A percentile compares a stretch with the other conserved stretches of the same genome.
phyloP scores from a whole-genome alignment of 1,284 basidiomycete genomes.

The Salmacisia buchloeana region DNA sequence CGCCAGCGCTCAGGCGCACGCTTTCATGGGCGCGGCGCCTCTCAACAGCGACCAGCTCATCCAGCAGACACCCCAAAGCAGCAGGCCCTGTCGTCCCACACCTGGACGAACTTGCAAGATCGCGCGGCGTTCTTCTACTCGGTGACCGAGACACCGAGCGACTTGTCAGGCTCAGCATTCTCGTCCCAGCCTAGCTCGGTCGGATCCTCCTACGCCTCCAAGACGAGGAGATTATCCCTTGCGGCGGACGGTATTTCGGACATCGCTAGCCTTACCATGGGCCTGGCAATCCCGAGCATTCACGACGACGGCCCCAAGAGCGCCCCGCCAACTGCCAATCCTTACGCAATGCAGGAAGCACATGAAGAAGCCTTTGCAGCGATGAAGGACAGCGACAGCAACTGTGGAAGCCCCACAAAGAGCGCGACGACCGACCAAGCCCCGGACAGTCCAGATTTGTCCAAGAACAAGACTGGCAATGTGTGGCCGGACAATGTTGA shows the following conservation, averaged over 20 bases:
- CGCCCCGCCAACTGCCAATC: slow-evolving; percentile 24
- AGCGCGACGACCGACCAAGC: slow-evolving; percentile 1
- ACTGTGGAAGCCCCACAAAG: neutral
- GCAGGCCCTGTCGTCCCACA: neutral
- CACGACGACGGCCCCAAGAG: slow-evolving; percentile 24
- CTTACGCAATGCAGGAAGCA: slow-evolving; percentile 30
- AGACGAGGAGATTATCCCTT: slow-evolving; percentile 24
- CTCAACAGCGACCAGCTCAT: slow-evolving; percentile 17
- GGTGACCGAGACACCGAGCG: slow-evolving; percentile 1
- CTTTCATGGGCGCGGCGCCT: slow-evolving; percentile 15
- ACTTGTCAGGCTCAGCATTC: slow-evolving; percentile 3
- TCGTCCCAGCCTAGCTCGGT: slow-evolving; percentile 14
- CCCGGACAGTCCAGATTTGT: slow-evolving; percentile 12
- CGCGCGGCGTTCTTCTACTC: slow-evolving; percentile 5
- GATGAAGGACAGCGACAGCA: neutral
- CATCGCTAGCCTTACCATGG: slow-evolving; percentile 32
- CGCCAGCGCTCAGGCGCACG: neutral
- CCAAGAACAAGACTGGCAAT: slow-evolving; percentile 47
- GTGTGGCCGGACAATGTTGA: slow-evolving; percentile 54
- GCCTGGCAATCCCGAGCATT: slow-evolving; percentile 19
- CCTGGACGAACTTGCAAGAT: slow-evolving; percentile 8
- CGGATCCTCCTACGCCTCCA: slow-evolving; percentile 22
- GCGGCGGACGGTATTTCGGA: slow-evolving; percentile 19
- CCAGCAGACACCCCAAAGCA: slow-evolving; percentile 7
- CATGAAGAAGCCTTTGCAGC: slow-evolving; percentile 17